A percentile compares a stretch with the other conserved stretches of the same genome.
Evolutionary conservation across 2,329 filamentous ascomycete genomes (phyloP).

Genomic region (Diaporthe aspalathi): DNA sequence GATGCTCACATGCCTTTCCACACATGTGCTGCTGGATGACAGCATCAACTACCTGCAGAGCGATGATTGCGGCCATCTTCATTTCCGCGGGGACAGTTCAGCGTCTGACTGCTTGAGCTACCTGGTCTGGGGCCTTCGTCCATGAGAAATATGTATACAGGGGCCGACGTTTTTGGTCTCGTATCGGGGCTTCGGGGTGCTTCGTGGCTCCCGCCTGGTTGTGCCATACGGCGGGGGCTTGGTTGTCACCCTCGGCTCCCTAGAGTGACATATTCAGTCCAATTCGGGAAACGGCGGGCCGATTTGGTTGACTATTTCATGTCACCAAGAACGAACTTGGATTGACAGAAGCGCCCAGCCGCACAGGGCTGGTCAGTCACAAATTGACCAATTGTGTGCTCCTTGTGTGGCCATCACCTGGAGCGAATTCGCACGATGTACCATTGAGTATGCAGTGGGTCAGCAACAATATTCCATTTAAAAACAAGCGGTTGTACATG

Average conservation of each 20-base stretch:
- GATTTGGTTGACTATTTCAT: background rate
- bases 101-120: slow-evolving; percentile 4
- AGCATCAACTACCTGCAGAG: slow-evolving; percentile 1
- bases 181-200: background rate
- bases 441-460: slow-evolving; percentile 1
- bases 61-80: background rate
- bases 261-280: background rate
- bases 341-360: background rate
- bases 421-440: slow-evolving; percentile 2
- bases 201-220: background rate
- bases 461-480: background rate
- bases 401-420: background rate
- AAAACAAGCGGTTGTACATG: background rate
- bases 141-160: background rate
- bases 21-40: background rate
- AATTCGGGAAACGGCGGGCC: background rate
- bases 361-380: slow-evolving; percentile 12
- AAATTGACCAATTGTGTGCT: background rate
- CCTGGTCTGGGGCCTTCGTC: slow-evolving; percentile 3
- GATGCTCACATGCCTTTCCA: background rate
- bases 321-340: background rate
- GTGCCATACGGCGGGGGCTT: background rate
- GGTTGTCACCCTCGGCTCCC: background rate
- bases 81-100: background rate
- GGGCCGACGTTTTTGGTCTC: background rate